Evolutionary conservation across 805 yeast species (phyloP), one percentile per base, ranked within the genome.

Genomic region (Pichia eremophila): DNA sequence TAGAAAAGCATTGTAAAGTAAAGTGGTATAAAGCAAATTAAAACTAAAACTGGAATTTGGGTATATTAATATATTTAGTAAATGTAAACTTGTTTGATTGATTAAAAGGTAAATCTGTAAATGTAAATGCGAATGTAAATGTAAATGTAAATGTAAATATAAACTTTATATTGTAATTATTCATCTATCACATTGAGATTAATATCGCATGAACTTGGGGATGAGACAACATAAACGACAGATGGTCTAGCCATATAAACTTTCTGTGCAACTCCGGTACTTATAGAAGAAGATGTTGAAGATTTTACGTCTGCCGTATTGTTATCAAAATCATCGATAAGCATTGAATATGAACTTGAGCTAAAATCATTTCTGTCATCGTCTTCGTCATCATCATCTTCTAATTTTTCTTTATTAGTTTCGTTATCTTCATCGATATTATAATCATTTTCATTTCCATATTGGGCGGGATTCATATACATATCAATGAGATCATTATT

Each of bases 201-300:
- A 2, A 43, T 19, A 9, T 25, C n/a, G 11, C 18, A 7, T 8
- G 36, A 14, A 32, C 8, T 32, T 12, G 36, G 25, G 11, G 43
- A 17, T 8, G 46, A 35, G 31, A 39, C 42, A 22, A 42, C 25
- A 37, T 36, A 44, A 17, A 47, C 46, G 7, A 43, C 31, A 12
- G 46, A 47, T 15, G 46, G 39, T 18, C 41, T 41, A 18, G n/a
- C 15, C 7, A 29, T 3, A 11, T n/a, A 27, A 3, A 29, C 15
- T 27, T 11, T 34, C 8, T 39, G 27, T 17, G 17, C 41, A 25
- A 35, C 41, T 4, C 36, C 18, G 4, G 11, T 8, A 28, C 46
- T 31, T 8, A 18, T 29, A 11, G 45, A 32, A 15, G 12, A 22
- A n/a, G 27, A 32, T 10, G n/a, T n/a, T n/a, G 46, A 43, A 15